Evolutionary conservation across 2,329 filamentous ascomycete species (phyloP).

Genomic region (Paracoccidioides lutzii): DNA sequence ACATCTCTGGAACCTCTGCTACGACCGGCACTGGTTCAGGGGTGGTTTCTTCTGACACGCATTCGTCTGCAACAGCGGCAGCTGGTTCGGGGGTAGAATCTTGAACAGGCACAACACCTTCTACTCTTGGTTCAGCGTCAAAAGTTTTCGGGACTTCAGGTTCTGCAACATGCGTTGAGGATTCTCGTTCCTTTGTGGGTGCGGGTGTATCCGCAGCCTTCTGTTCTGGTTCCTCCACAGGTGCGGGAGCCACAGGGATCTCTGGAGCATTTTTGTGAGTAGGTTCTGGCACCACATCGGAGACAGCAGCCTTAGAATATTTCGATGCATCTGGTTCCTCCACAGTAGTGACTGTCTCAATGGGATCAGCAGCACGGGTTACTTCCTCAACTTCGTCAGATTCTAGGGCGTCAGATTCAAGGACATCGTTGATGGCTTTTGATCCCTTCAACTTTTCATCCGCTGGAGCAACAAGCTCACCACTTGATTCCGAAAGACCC

Average conservation of each 20-base stretch:
- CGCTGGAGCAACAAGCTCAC: constrained; percentile 1
- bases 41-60: not conserved
- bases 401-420: not conserved
- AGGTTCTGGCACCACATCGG: not conserved
- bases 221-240: not conserved
- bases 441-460: not conserved
- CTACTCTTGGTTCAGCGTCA: not conserved
- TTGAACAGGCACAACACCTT: not conserved
- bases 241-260: not conserved
- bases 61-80: not conserved
- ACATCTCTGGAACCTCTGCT: not conserved
- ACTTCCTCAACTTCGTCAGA: not conserved
- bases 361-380: not conserved
- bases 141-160: not conserved
- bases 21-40: constrained; percentile 2
- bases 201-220: not conserved
- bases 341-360: not conserved
- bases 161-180: not conserved
- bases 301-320: not conserved
- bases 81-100: constrained; percentile 2
- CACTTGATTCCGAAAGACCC: not conserved
- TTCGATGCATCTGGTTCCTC: not conserved
- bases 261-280: not conserved
- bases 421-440: not conserved
- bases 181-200: not conserved